Evolutionary conservation across 352 stramenopile genomes (phyloP), one percentile per base, ranked within the genome.

Genomic region (Phytophthora litchii): DNA sequence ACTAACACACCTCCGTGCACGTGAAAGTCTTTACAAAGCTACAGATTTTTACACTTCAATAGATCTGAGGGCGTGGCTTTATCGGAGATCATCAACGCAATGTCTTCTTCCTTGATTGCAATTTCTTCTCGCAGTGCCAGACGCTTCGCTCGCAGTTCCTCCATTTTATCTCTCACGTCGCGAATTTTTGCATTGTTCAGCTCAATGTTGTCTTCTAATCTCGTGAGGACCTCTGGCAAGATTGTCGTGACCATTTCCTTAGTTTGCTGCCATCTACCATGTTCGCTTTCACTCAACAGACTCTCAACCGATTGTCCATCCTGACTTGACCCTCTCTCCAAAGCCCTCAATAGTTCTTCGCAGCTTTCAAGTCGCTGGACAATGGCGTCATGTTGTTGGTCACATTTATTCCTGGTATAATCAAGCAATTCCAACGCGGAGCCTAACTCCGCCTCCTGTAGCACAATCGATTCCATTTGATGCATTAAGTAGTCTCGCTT

Each of bases 151-250:
- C 76, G 72, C 4, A 92, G 68, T 25, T 78, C 46, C 16, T 88
- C 76, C 51, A 89, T 70, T 23, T 77, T 72, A n/a, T 84, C 61
- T 14, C 84, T 72, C 27, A 92, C 76, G n/a, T 74, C 57, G 17
- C 72, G 74, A 27, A 84, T 78, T 49, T 87, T 89, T 13, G 54
- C 66, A 41, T 71, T 82, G 58, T 92, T 88, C 20, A 77, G 27
- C 35, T 83, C 74, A n/a, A 92, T 89, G 37, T 72, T 85, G 19
- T 89, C 70, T 58, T 89, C 76, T 10, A 92, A 61, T 7, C 68
- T 66, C 14, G 37, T 43, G 11, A 92, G 58, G 1, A 89, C 64
- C 54, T 86, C 65, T 0, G 83, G 83, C 2, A 92, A 52, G 12
- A 78, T 70, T 5, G 53, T 46, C 11, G 73, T 49, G 27, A 92